A percentile compares a stretch with the other conserved stretches of the same genome.
Evolutionary conservation across 1,139 yeast genomes (phyloP).

Genomic region (Lodderomyces pseudojiufengensis): DNA sequence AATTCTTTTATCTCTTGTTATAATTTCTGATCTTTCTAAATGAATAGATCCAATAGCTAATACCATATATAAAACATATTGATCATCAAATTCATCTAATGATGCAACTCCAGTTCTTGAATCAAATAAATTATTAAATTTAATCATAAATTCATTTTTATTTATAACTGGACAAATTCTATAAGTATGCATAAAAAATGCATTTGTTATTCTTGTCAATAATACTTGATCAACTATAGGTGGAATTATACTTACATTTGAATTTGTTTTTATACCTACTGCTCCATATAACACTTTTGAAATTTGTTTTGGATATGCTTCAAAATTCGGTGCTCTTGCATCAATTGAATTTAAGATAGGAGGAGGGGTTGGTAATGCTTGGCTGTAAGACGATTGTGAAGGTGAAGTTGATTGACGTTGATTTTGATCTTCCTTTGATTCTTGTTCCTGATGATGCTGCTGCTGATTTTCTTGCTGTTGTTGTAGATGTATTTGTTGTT

Average conservation of each 20-base stretch:
- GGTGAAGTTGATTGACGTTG: background rate
- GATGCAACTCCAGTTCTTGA: constrained; percentile 5
- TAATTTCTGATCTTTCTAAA: constrained; percentile 31
- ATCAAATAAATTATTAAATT: constrained; percentile 17
- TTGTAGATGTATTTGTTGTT: constrained; percentile 1
- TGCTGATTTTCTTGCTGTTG: background rate
- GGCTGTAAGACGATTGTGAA: constrained; percentile 1
- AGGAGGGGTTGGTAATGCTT: constrained; percentile 4
- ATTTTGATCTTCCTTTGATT: no score
- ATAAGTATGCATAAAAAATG: constrained; percentile 42
- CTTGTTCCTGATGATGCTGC: constrained; percentile 1
- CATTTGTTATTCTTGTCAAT: constrained; percentile 19
- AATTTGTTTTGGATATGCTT: constrained; percentile 15
- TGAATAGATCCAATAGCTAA: constrained; percentile 49
- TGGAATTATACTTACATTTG: constrained; percentile 16
- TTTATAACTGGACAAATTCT: constrained; percentile 41
- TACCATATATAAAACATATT: constrained; percentile 43
- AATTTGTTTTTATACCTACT: constrained; percentile 16
- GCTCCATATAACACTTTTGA: constrained; percentile 17
- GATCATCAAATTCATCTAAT: constrained; percentile 20
- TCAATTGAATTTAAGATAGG: constrained; percentile 13
- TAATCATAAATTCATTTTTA: constrained; percentile 30
- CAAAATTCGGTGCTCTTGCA: constrained; percentile 15
- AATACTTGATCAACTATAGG: constrained; percentile 15
- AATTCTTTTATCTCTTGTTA: constrained; percentile 25